phyloP scores from a whole-genome alignment of 345 rosid genomes.

The Rhizophora apiculata region DNA sequence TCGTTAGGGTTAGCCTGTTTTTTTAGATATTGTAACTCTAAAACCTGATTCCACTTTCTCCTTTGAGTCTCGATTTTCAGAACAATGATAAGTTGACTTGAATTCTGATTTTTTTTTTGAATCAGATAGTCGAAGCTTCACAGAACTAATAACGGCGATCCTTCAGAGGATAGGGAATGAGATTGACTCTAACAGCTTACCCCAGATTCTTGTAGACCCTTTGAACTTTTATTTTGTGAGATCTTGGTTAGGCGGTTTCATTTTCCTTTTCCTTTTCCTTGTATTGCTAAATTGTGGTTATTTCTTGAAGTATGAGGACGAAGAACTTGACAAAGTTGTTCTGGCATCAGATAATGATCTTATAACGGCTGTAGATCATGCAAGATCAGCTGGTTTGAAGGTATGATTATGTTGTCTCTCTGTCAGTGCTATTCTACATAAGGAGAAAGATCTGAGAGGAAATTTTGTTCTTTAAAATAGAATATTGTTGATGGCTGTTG shows the following conservation, averaged over 20 bases:
- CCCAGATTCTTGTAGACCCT: conserved; percentile 76
- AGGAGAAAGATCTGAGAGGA: too few relatives aligned
- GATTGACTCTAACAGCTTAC: conserved; percentile 68
- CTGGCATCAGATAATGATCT: conserved; percentile 86
- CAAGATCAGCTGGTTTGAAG: conserved; percentile 87
- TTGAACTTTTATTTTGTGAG: conserved; percentile 5
- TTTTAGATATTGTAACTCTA: background rate
- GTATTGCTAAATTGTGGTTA: conserved; percentile 19
- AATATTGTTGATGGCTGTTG: too few relatives aligned
- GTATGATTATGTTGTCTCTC: conserved; percentile 33
- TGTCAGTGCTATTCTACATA: background rate
- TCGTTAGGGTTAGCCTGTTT: background rate
- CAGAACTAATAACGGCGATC: conserved; percentile 73
- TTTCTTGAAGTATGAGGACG: conserved; percentile 81
- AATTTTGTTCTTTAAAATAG: too few relatives aligned
- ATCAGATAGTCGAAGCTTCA: conserved; percentile 69
- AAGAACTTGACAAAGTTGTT: conserved; percentile 88
- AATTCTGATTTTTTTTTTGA: conserved; percentile 16
- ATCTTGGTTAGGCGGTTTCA: background rate
- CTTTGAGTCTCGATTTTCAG: background rate
- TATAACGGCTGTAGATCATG: conserved; percentile 85
- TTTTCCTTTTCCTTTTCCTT: background rate
- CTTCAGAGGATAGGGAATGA: conserved; percentile 88
- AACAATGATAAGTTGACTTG: conserved; percentile 12
- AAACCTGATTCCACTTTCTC: background rate